These are phyloP conservation scores for Saccharomycopsis fermentans DNA, from an alignment of 805 yeast genomes.

Conservation along the genomic window DNA sequence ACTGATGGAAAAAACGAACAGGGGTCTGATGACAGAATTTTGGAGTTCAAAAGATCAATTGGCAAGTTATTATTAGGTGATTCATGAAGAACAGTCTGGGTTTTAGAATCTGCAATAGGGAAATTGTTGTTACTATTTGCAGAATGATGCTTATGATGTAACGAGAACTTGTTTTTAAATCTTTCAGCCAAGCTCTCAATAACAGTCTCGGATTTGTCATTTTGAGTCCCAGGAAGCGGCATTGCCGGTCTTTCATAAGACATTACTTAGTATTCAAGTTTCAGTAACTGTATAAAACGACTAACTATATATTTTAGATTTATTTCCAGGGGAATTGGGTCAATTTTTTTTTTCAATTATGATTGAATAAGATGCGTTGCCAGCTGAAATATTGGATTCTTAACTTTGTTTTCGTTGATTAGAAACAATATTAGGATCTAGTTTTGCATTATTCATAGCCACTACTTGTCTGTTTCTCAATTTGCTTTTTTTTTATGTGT, in stretches of 20 bases:
- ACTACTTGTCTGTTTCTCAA: no score
- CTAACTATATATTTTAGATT: no score
- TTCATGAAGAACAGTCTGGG: background rate
- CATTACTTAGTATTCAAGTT: background rate
- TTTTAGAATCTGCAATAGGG: background rate
- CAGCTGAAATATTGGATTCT: no score
- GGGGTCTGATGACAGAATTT: conserved; percentile 30
- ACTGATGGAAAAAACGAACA: conserved; percentile 33
- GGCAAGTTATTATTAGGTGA: background rate
- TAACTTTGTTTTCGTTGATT: no score
- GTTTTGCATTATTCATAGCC: no score
- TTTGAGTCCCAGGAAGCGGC: conserved; percentile 10
- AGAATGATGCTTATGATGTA: background rate
- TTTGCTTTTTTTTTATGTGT: no score
- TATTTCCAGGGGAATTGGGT: no score
- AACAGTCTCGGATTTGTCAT: background rate
- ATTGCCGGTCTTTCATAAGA: conserved; percentile 16
- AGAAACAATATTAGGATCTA: no score
- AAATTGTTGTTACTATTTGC: background rate
- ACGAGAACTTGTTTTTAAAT: background rate
- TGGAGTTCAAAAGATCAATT: conserved; percentile 29
- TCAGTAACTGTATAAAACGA: background rate
- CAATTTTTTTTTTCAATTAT: no score
- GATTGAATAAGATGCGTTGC: no score
- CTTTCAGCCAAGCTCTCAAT: conserved; percentile 7